These are phyloP conservation scores for Silene vulgaris DNA, from an alignment of 179 eudicot species.

Conservation along the genomic window DNA sequence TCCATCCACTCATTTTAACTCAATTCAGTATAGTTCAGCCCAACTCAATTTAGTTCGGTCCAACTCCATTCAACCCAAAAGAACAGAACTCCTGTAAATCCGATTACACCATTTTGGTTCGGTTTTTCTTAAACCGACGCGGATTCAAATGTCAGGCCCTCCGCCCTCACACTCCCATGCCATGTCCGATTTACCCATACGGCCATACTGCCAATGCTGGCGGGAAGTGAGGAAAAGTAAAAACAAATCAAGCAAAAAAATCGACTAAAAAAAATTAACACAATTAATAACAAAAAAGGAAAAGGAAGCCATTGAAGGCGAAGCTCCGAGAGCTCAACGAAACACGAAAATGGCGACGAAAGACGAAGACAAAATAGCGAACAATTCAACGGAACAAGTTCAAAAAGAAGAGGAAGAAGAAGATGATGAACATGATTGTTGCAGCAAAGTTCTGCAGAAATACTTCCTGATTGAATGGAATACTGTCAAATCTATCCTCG, in stretches of 20 bases:
- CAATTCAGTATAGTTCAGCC: too few species aligned
- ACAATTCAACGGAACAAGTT: not conserved
- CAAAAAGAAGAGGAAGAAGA: slow-evolving; percentile 22
- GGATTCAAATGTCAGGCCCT: not conserved
- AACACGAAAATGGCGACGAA: slow-evolving; percentile 7
- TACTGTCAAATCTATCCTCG: slow-evolving; percentile 61
- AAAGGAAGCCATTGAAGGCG: slow-evolving; percentile 16
- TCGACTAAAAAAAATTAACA: not conserved
- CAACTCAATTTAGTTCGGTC: too few species aligned
- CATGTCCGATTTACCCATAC: too few species aligned
- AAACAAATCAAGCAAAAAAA: not conserved
- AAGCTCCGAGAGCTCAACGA: slow-evolving; percentile 1
- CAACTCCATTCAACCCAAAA: not conserved
- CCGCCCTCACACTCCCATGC: too few species aligned
- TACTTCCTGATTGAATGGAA: slow-evolving; percentile 84
- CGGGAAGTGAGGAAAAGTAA: slow-evolving; percentile 21
- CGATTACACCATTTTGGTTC: too few species aligned
- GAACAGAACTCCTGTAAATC: too few species aligned
- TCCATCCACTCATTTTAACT: too few species aligned
- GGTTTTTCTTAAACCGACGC: too few species aligned
- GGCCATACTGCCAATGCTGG: slow-evolving; percentile 1
- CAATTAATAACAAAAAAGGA: not conserved
- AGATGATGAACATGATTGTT: slow-evolving; percentile 69
- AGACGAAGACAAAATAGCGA: slow-evolving; percentile 13
- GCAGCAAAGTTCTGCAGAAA: slow-evolving; percentile 55